Conservation (phyloP, 1,284 basidiomycete species). For the Ustilago nuda region DNA sequence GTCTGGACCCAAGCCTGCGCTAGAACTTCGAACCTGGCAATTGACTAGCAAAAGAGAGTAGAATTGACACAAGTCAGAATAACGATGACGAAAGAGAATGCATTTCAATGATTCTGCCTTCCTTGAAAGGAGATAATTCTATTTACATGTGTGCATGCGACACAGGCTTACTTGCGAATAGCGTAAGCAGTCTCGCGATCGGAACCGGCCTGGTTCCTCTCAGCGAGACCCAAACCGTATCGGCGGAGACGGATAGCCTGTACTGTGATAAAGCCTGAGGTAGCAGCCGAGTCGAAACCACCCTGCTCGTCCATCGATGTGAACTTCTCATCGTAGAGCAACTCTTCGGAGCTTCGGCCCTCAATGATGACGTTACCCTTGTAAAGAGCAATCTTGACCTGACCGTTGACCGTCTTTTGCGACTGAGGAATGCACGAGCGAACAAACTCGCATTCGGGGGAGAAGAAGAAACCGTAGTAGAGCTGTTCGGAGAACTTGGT, state of each 20-base stretch:
- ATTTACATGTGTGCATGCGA: neutral
- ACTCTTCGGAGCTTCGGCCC: slow-evolving; percentile 89
- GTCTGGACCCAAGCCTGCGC: too few relatives aligned
- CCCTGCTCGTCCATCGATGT: slow-evolving; percentile 99
- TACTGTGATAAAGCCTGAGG: slow-evolving; percentile 67
- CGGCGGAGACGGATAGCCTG: slow-evolving; percentile 67
- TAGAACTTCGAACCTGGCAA: too few relatives aligned
- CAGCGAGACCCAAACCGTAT: slow-evolving; percentile 60
- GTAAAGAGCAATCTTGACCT: slow-evolving; percentile 89
- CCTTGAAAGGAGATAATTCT: neutral
- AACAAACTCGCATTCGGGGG: slow-evolving; percentile 91
- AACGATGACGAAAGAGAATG: neutral
- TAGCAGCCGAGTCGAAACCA: slow-evolving; percentile 79
- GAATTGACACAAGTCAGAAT: neutral
- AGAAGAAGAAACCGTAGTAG: slow-evolving; percentile 95
- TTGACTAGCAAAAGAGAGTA: neutral
- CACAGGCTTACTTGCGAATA: slow-evolving; percentile 39
- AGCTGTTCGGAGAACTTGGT: slow-evolving; percentile 88
- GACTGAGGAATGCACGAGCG: slow-evolving; percentile 81
- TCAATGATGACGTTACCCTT: slow-evolving; percentile 96
- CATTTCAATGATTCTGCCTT: neutral
- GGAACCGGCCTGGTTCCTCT: slow-evolving; percentile 60
- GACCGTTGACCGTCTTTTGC: slow-evolving; percentile 95
- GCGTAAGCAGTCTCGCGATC: slow-evolving; percentile 62
- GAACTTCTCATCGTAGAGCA: slow-evolving; percentile 91